Percentiles rank a stretch among this genome's conserved stretches.
Evolutionary conservation across 352 stramenopile genomes (phyloP).

Genomic region (Phytophthora palmivora): DNA sequence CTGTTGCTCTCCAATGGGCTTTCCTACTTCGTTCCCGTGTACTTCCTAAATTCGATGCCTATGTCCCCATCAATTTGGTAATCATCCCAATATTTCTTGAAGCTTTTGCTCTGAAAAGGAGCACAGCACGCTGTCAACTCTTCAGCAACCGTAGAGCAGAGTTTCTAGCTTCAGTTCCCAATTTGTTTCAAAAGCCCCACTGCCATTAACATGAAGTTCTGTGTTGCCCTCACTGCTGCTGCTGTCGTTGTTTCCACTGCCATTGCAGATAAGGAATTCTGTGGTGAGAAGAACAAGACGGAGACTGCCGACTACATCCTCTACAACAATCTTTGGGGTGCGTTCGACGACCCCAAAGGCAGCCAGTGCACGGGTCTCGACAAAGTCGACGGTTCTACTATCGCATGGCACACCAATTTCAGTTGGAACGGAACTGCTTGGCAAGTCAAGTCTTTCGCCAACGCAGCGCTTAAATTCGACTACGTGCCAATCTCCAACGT

Average conservation of each 20-base stretch:
- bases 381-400: constrained; percentile 7
- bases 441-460: constrained; percentile 21
- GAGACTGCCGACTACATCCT: constrained; percentile 41
- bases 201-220: constrained; percentile 25
- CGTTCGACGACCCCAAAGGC: constrained; percentile 27
- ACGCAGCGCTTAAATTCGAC: too few relatives aligned
- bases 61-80: too few relatives aligned
- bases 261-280: constrained; percentile 20
- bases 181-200: constrained; percentile 1
- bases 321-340: constrained; percentile 49
- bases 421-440: constrained; percentile 9
- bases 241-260: constrained; percentile 2
- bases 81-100: too few relatives aligned
- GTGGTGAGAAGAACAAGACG: constrained; percentile 35
- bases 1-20: too few relatives aligned
- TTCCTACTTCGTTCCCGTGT: too few relatives aligned
- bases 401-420: constrained; percentile 15
- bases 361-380: constrained; percentile 10
- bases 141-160: too few relatives aligned
- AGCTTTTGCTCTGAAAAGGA: constrained; percentile 22
- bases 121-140: background rate
- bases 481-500: constrained; percentile 27
- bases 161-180: constrained; percentile 4
- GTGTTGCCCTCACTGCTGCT: constrained; percentile 1
- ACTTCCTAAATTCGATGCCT: constrained; percentile 2